A percentile compares a stretch with the other conserved stretches of the same genome.
Conservation (phyloP, 2,329 filamentous ascomycete genomes). For the Chaetomiaceae sp. region DNA sequence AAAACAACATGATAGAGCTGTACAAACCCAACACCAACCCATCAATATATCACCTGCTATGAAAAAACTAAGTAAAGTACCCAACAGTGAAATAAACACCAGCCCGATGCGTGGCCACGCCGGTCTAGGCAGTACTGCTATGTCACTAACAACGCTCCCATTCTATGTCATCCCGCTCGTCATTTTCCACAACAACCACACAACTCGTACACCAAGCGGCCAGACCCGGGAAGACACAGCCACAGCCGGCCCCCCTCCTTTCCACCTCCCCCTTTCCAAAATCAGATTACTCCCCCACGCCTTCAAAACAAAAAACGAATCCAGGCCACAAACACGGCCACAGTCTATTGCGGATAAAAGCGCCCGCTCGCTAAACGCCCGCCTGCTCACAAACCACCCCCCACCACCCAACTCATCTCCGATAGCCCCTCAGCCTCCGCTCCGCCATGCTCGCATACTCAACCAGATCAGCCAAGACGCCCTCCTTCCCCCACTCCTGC, state of each 20-base stretch:
- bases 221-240: too few relatives aligned
- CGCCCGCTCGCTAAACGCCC: background rate
- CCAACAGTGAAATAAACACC: background rate
- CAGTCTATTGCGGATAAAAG: background rate
- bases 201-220: conserved; percentile 1
- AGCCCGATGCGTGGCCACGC: background rate
- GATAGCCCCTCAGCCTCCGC: background rate
- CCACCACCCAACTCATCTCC: background rate
- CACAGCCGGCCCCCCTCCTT: too few relatives aligned
- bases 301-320: background rate
- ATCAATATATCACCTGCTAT: conserved; percentile 5
- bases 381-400: background rate
- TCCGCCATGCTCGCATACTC: conserved; percentile 53
- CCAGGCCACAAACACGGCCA: background rate
- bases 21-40: background rate
- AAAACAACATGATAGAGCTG: background rate
- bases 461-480: conserved; percentile 64
- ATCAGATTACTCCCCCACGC: background rate
- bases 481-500: conserved; percentile 57
- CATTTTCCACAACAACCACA: conserved; percentile 7
- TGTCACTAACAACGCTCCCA: background rate
- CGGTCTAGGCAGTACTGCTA: conserved; percentile 1
- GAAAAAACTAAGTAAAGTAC: background rate
- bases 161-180: conserved; percentile 11
- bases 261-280: background rate